phyloP scores from a whole-genome alignment of 768 basidiomycete genomes.

The Amanita subjunquillea region DNA sequence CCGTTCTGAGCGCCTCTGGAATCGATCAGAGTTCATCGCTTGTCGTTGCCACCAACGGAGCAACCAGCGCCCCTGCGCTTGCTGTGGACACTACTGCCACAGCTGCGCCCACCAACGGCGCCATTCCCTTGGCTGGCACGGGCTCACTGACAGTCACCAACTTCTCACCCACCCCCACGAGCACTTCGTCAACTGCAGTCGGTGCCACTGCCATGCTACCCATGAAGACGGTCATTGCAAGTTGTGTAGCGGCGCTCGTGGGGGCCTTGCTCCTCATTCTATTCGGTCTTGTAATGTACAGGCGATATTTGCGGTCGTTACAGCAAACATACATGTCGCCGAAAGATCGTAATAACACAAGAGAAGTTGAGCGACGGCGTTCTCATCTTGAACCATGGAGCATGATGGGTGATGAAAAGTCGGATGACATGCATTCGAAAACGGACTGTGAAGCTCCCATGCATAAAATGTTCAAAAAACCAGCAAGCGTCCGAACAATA shows the following conservation, averaged over 20 bases:
- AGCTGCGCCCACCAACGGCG: not conserved
- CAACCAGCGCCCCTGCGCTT: conserved; percentile 9
- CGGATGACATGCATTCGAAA: conserved; percentile 35
- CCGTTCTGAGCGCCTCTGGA: conserved; percentile 10
- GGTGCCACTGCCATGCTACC: conserved; percentile 23
- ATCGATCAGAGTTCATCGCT: conserved; percentile 8
- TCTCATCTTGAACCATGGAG: conserved; percentile 46
- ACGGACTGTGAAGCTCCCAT: conserved; percentile 39
- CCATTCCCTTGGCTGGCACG: conserved; percentile 8
- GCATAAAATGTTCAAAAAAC: conserved; percentile 62
- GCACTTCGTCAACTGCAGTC: conserved; percentile 9
- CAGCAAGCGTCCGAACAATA: conserved; percentile 43
- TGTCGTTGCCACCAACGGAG: conserved; percentile 9
- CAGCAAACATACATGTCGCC: conserved; percentile 20
- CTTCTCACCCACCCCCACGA: not conserved
- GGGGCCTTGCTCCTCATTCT: conserved; percentile 40
- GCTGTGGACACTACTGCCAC: conserved; percentile 11
- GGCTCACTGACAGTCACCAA: not conserved
- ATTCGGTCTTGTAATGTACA: conserved; percentile 45
- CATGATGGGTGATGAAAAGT: conserved; percentile 43
- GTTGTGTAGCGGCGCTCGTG: conserved; percentile 53
- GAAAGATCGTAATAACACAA: conserved; percentile 25
- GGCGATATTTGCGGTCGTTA: conserved; percentile 33
- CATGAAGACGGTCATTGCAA: conserved; percentile 47
- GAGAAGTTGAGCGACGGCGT: conserved; percentile 31